Evolutionary conservation across 179 eudicot genomes (phyloP), one percentile per base, ranked within the genome.

Genomic region (Silene vulgaris): DNA sequence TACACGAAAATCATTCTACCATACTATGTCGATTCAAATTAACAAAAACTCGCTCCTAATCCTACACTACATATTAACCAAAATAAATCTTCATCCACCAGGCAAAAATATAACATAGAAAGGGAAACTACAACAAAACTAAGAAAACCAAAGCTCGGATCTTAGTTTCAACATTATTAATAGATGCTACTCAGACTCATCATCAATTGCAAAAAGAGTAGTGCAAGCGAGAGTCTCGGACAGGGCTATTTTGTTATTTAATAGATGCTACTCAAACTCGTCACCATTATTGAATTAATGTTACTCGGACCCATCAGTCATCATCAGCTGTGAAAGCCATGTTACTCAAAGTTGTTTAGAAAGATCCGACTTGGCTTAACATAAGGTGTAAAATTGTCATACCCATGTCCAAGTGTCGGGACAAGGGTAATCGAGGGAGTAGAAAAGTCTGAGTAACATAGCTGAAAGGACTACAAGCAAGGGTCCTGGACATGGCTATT

Each of bases 1-100:
- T 21, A 78, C 5, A 0, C 1, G 29, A 28, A 32, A 4, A 74
- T 40, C 9, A 40, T 40, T 40, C 48, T 20, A 0, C n/a, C 73
- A 11, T 70, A 68, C 29, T 16, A 43, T 48, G 5, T 70, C 23
- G 19, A 70, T 48, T 48, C 60, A 50, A 0, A 26, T 52, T 61
- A 50, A 50, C 74, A 26, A 28, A 50, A 50, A 21, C 74, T 48
- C 63, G 4, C 40, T 71, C 61, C 56, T 50, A 50, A 9, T 50
- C 56, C 60, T 26, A 52, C 20, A 50, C 29, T 9, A 11, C 61
- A 71, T 50, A 45, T 71, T 52, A 71, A 4, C 37, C 74, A 71
- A 71, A 71, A 50, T 14, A 5, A 30, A 12, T 28, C 12, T 20
- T 19, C 13, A n/a, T 65, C 37, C 48, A 65, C 16, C 0, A 29